Percentiles rank a stretch among this genome's conserved stretches.
Conservation (phyloP, 2,329 filamentous ascomycete species). For the Didymellaceae sp. region DNA sequence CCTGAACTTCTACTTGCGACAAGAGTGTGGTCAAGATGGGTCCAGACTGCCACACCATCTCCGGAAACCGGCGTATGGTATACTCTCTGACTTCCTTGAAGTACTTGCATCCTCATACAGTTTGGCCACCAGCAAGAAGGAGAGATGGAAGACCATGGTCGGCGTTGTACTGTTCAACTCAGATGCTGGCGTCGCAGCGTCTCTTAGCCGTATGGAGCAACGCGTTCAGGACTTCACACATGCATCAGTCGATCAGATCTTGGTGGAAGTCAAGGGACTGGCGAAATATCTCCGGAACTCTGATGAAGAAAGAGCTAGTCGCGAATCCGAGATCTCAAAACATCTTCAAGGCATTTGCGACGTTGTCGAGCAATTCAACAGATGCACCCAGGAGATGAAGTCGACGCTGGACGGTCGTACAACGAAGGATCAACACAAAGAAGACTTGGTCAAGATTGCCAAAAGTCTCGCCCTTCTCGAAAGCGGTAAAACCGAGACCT, state of each 20-base stretch:
- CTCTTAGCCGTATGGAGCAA: slow-evolving; percentile 12
- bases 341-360: background rate
- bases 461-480: background rate
- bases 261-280: slow-evolving; percentile 1
- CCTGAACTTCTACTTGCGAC: slow-evolving; percentile 9
- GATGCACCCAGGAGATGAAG: slow-evolving; percentile 15
- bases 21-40: background rate
- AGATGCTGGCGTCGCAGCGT: slow-evolving; percentile 13
- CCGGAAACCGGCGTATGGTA: background rate
- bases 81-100: background rate
- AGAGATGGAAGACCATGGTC: slow-evolving; percentile 19
- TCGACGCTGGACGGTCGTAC: slow-evolving; percentile 12
- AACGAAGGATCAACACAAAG: slow-evolving; percentile 13
- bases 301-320: background rate
- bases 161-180: slow-evolving; percentile 18
- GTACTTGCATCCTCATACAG: slow-evolving; percentile 17
- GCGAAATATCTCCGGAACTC: background rate
- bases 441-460: slow-evolving; percentile 9
- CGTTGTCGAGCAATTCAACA: slow-evolving; percentile 8
- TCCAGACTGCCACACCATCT: background rate
- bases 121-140: slow-evolving; percentile 20
- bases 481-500: background rate
- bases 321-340: background rate
- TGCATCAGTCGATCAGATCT: background rate
- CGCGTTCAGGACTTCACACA: slow-evolving; percentile 4